These are phyloP conservation scores for Plasmopara halstedii DNA, from an alignment of 352 stramenopile species.

Conservation along the genomic window DNA sequence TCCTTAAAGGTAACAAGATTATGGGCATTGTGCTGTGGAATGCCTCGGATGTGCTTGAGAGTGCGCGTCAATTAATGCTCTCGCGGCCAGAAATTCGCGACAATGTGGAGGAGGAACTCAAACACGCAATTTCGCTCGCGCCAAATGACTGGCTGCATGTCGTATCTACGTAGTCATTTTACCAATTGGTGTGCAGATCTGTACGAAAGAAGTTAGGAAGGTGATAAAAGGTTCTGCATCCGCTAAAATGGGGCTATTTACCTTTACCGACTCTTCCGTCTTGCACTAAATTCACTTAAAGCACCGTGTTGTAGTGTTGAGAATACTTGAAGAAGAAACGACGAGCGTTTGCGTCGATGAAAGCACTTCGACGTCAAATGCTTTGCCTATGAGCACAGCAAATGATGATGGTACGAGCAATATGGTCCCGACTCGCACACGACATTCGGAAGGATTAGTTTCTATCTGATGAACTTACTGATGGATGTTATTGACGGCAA, in stretches of 20 bases:
- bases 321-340: background rate
- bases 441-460: too few species aligned
- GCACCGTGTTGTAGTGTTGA: background rate
- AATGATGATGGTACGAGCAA: too few species aligned
- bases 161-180: conserved; percentile 17
- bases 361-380: background rate
- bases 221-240: too few species aligned
- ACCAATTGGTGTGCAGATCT: too few species aligned
- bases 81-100: conserved; percentile 61
- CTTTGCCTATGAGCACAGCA: too few species aligned
- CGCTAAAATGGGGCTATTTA: too few species aligned
- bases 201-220: too few species aligned
- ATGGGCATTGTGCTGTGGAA: conserved; percentile 89
- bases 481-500: too few species aligned
- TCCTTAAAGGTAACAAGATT: conserved; percentile 85
- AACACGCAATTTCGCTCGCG: conserved; percentile 76
- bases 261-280: too few species aligned
- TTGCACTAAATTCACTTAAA: background rate
- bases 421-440: too few species aligned
- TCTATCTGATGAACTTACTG: too few species aligned
- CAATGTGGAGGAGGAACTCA: conserved; percentile 68
- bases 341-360: conserved; percentile 12
- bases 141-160: conserved; percentile 86
- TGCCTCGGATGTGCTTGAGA: conserved; percentile 78
- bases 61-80: conserved; percentile 74